Evolutionary conservation across 768 basidiomycete genomes (phyloP).

Genomic region (Lactarius sanguifluus): DNA sequence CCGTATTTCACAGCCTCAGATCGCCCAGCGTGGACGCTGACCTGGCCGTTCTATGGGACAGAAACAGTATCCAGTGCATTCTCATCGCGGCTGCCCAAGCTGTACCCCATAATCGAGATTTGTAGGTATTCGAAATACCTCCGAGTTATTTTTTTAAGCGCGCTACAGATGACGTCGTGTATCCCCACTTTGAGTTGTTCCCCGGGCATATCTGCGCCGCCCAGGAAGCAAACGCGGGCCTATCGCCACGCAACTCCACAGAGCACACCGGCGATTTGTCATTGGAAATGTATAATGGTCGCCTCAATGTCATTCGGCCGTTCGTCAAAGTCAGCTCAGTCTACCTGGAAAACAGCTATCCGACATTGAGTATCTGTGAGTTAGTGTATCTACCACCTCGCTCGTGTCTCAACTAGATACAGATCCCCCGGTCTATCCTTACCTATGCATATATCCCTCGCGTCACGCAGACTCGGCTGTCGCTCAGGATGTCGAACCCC

Average conservation of each 20-base stretch:
- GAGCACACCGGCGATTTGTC: constrained; percentile 1
- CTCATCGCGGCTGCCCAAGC: constrained; percentile 12
- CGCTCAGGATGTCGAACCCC: constrained; percentile 24
- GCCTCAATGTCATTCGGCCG: background rate
- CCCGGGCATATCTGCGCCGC: constrained; percentile 23
- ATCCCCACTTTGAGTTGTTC: constrained; percentile 38
- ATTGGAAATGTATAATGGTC: background rate
- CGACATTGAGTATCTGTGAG: constrained; percentile 20
- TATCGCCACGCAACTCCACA: background rate
- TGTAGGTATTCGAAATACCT: constrained; percentile 32
- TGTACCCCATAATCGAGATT: constrained; percentile 32
- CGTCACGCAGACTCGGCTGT: background rate
- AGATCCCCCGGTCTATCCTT: constrained; percentile 28
- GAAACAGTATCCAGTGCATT: background rate
- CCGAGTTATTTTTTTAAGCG: constrained; percentile 22
- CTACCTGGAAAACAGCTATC: constrained; percentile 11
- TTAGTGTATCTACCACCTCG: background rate
- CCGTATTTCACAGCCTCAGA: constrained; percentile 10
- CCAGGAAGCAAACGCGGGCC: background rate
- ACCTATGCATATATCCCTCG: constrained; percentile 11
- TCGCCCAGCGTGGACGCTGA: constrained; percentile 22
- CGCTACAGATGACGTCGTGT: constrained; percentile 35
- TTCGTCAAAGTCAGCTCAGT: background rate
- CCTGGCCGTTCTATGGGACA: constrained; percentile 25
- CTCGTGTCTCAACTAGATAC: background rate